Percentiles rank a stretch among this genome's conserved stretches.
Conservation (phyloP, 768 basidiomycete genomes). For the Kwoniella sp. region DNA sequence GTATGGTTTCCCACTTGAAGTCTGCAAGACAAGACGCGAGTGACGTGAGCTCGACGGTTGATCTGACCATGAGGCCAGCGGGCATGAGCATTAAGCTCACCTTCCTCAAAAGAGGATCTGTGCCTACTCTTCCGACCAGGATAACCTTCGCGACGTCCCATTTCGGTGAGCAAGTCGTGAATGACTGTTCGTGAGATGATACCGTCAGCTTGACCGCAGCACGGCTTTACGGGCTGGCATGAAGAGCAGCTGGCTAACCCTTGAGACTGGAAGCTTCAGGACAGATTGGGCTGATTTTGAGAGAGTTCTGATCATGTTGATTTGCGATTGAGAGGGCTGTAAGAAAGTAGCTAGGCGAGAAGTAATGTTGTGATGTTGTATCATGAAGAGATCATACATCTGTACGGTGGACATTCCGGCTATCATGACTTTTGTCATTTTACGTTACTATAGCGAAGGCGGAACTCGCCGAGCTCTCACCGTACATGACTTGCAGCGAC, state of each 20-base stretch:
- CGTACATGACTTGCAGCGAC: no score
- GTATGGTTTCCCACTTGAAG: slow-evolving; percentile 38
- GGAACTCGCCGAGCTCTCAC: no score
- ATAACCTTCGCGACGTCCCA: slow-evolving; percentile 37
- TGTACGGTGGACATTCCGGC: not conserved
- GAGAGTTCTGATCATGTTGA: not conserved
- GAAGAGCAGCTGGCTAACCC: no score
- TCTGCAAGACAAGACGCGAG: slow-evolving; percentile 10
- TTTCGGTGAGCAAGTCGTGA: slow-evolving; percentile 24
- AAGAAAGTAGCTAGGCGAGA: not conserved
- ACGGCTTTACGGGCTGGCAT: no score
- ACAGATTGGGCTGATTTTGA: not conserved
- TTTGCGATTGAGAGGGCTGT: not conserved
- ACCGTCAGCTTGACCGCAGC: not conserved
- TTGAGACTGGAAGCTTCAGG: no score
- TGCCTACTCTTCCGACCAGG: slow-evolving; percentile 39
- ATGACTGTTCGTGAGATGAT: slow-evolving; percentile 21
- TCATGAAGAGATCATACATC: no score
- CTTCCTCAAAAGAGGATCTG: slow-evolving; percentile 33
- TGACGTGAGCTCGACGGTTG: not conserved
- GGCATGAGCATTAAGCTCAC: slow-evolving; percentile 29
- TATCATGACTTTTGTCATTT: not conserved
- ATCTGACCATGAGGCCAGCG: not conserved
- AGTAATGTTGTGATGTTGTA: no score
- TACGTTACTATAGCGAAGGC: not conserved